Evolutionary conservation across 78 protist species (phyloP), one percentile per base, ranked within the genome.

Genomic region (Dictyostelium capitatum): DNA sequence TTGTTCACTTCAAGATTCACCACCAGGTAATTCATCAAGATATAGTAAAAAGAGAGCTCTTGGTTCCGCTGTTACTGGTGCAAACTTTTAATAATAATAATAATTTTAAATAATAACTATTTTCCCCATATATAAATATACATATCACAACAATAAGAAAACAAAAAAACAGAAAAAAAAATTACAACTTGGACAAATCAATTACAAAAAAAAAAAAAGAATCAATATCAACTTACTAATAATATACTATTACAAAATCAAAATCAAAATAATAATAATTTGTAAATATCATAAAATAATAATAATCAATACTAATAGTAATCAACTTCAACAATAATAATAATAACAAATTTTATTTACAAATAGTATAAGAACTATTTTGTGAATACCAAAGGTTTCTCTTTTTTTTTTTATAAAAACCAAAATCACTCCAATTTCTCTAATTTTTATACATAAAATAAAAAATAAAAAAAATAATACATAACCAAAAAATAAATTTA

Each of bases 21-120:
- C 92, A 75, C 92, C 92, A 73, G 92, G 92, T 75, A 74, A 75
- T 32, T 85, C 92, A 20, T 75, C 79, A 25, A 79, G 92, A 57
- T 85, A 85, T 43, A 46, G 83, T 8, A 85, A 85, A 67, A 85
- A 85, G 57, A 81, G 92, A 59, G 92, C 92, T 41, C 54, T 85
- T 30, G 20, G 50, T 43, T 41, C 67, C 20, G 64, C 56, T 41
- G 25, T 74, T 47, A 41, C 23, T 46, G 43, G 25, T 74, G 17
- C 48, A 46, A 74, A 74, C 46, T 74, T 47, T 74, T 46, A 74
- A 32, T 7, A 64, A 19, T 64, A 64, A n/a, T 23, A n/a, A 64
- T n/a, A 64, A 64, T 64, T 20, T 17, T 19, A 8, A n/a, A 64
- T 15, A n/a, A 64, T 64, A 64, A n/a, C n/a, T 19, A 1, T n/a